These are phyloP conservation scores for Aspergillus kassunensis DNA, from an alignment of 495 filamentous ascomycete species.

Conservation along the genomic window DNA sequence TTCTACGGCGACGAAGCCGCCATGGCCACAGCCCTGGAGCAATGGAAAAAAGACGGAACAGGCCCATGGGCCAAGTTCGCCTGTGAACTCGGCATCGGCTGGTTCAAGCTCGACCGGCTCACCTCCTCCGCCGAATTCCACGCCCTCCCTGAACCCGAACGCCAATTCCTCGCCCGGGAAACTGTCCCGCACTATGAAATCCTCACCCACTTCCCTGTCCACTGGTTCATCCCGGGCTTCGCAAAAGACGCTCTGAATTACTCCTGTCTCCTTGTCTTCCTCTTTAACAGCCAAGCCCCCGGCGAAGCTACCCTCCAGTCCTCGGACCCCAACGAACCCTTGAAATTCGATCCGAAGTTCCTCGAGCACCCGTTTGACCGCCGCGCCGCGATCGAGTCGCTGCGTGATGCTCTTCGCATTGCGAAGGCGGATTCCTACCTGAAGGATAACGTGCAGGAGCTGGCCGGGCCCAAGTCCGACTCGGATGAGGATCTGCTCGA, in stretches of 20 bases:
- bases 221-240: background rate
- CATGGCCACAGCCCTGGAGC: conserved; percentile 36
- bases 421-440: conserved; percentile 21
- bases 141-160: conserved; percentile 22
- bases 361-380: conserved; percentile 53
- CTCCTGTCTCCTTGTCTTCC: background rate
- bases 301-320: conserved; percentile 52
- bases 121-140: conserved; percentile 35
- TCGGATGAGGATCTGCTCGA: conserved; percentile 54
- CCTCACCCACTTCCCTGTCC: background rate
- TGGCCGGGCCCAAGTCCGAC: conserved; percentile 40
- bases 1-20: conserved; percentile 51
- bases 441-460: conserved; percentile 22
- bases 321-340: conserved; percentile 45
- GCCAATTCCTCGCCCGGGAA: background rate
- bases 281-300: conserved; percentile 19
- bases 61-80: conserved; percentile 38
- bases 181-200: background rate
- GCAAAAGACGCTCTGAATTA: background rate
- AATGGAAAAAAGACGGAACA: conserved; percentile 45
- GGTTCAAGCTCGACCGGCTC: conserved; percentile 46
- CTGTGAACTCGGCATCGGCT: conserved; percentile 46
- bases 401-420: conserved; percentile 42
- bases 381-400: conserved; percentile 47
- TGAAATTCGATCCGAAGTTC: conserved; percentile 52